Conservation (phyloP, 352 stramenopile species). For the Discostella stelligera region DNA sequence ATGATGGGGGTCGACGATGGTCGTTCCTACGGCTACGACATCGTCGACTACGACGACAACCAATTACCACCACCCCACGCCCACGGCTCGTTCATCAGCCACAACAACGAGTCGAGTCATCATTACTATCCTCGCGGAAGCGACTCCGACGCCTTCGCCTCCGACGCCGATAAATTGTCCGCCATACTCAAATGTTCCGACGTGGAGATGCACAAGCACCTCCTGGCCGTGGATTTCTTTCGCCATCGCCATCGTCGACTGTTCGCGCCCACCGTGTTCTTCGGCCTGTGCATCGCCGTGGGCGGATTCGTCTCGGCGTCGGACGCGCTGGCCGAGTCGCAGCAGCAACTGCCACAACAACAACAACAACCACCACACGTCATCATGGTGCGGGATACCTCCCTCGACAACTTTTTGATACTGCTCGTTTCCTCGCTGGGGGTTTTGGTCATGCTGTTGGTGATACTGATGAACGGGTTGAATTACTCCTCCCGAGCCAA, state of each 20-base stretch:
- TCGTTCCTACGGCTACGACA: too few species aligned
- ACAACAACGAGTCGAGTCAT: too few species aligned
- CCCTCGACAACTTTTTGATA: constrained; percentile 27
- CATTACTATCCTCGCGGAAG: too few species aligned
- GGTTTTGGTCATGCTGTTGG: constrained; percentile 17
- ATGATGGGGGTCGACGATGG: too few species aligned
- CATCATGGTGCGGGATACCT: constrained; percentile 26
- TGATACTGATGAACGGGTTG: constrained; percentile 32
- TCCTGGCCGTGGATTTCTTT: constrained; percentile 26
- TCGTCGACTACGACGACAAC: too few species aligned
- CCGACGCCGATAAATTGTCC: constrained; percentile 36
- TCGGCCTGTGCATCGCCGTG: constrained; percentile 17
- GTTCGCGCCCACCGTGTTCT: neutral
- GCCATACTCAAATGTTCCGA: constrained; percentile 31
- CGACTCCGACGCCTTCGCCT: constrained; percentile 32
- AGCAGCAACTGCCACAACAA: too few species aligned
- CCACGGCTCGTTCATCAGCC: too few species aligned
- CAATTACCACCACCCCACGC: too few species aligned
- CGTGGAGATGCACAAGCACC: constrained; percentile 31
- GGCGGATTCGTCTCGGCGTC: constrained; percentile 29
- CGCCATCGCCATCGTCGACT: constrained; percentile 16
- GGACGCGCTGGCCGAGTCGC: constrained; percentile 1
- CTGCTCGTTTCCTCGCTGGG: constrained; percentile 25
- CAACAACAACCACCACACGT: too few species aligned
- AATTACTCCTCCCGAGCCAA: constrained; percentile 21